Evolutionary conservation across 345 rosid genomes (phyloP), one percentile per base, ranked within the genome.

Genomic region (Corymbia maculata): DNA sequence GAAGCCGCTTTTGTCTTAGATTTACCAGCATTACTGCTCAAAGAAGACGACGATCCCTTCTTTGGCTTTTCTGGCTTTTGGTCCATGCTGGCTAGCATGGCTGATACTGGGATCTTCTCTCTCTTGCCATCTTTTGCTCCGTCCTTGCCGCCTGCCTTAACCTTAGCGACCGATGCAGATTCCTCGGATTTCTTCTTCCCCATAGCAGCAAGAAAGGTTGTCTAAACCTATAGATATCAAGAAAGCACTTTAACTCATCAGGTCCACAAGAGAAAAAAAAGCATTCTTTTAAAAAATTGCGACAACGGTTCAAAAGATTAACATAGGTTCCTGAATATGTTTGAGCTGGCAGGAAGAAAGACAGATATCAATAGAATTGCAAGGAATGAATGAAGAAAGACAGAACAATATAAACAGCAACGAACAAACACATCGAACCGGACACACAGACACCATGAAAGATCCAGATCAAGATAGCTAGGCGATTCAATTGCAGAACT

Each of bases 51-150:
- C 13, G 96, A 90, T 30, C 92, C 97, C 88, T 96, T 97, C 91
- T 96, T 97, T 2, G 95, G 90, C 89, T 94, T 96, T 52, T 95
- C 97, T 13, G 93, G 92, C 92, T 93, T 97, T 90, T 92, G 94
- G 88, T 97, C 99, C 99, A 96, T 95, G 88, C 91, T 92, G 21
- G 97, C 98, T 89, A 97, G 95, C 97, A 94, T 93, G 51, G 96
- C 97, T 45, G 98, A 91, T 87, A 97, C 96, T 3, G 98, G 95
- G 47, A 94, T 24, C 88, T 93, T 96, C 93, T 95, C 97, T 86
- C 90, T 92, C 90, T 92, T 95, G 9, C 89, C 91, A 87, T 97
- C 98, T 90, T 93, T 94, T 5, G 94, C 51, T 64, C 87, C 88
- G 15, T 95, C 97, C 90, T 95, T 95, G 86, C 91, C 88, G 91